Evolutionary conservation across 805 yeast species (phyloP), one percentile per base, ranked within the genome.

Genomic region (Zygotorulaspora chibaensis): DNA sequence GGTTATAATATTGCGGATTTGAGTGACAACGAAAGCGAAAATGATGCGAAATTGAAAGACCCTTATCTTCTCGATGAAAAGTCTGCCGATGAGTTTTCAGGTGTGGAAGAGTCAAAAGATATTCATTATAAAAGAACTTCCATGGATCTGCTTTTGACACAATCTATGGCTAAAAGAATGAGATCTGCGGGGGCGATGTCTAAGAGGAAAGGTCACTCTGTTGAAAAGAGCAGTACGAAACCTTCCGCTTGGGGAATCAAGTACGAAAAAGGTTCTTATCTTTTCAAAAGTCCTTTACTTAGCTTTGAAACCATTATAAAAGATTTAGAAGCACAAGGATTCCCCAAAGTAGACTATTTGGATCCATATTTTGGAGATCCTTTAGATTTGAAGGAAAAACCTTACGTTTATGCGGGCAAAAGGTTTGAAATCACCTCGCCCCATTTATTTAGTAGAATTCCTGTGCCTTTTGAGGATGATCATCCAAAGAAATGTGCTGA

Each of bases 331-430:
- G 61, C 61, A 0, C 52, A 59, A 20, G 82, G 81, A 0, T 54
- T 74, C 11, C 73, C 84, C 2, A 71, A 75, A 51, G 63, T 78
- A 11, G 73, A 79, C 11, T 83, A 84, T 57, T 46, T 55, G 1
- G 84, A 78, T 50, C 95, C 96, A 0, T 79, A 66, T 52, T 90
- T 79, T 54, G 74, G 81, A 23, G 71, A 74, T 12, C 54, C 69
- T 0, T 56, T 62, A 1, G 90, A 87, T 53, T 66, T 75, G 6
- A 82, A 78, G 1, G 56, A 62, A 5, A 62, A 64, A 9, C 82
- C 91, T 0, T 75, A 83, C 44, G 63, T 77, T 0, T 82, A 79
- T 63, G 90, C 90, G 1, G 90, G 89, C 5, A 79, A 74, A 49
- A 78, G 75, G 52, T 80, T 81, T 50, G 67, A 65, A 1, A 63